Base-by-base conservation (phyloP, 306 rosid species). In the Pterocarpus santalinus region DNA sequence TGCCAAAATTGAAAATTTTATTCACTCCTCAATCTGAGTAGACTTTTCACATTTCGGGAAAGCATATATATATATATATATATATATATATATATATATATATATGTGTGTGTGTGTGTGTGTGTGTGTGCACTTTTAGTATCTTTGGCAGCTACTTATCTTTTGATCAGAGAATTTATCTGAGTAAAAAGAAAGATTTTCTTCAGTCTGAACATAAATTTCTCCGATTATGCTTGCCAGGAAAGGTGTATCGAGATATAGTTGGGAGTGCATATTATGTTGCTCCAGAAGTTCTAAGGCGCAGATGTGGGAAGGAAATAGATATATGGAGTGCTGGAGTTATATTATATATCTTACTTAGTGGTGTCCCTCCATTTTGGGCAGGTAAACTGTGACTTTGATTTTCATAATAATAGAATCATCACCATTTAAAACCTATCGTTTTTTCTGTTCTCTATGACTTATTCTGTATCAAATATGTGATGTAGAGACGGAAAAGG, bases 311-410 rank as follows among this genome's bases (percentile, higher is more conserved):
- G 69, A 94, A 92, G 82, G 98, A 94, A 84, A 86, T 88, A 39
- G 98, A 94, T 83, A 80, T 94, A 65, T 94, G 98, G 98, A 94
- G 98, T 46, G 97, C 98, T 52, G 98, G 97, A 75, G 91, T 94
- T 58, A 94, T 92, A 56, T 57, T 94, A 79, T 94, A 94, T 75
- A 86, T 94, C 87, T 87, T 94, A 82, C 94, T 94, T 30, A 92
- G 98, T 83, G 98, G 98, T 11, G 97, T 90, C 32, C 98, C 98
- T 88, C 98, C 98, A 75, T 94, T 94, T 86, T 94, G 99, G 99
- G 99, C 95, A 38, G 99, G 99, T 95, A 92, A 87, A 76, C n/a
- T 36, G 44, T 14, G 33, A 4, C 39, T 79, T 17, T 65, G 30
- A 77, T 69, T 63, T 76, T 57, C 69, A 14, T 60, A 56, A 4